phyloP scores from a whole-genome alignment of 768 basidiomycete species.

The Pisolithus sp. region DNA sequence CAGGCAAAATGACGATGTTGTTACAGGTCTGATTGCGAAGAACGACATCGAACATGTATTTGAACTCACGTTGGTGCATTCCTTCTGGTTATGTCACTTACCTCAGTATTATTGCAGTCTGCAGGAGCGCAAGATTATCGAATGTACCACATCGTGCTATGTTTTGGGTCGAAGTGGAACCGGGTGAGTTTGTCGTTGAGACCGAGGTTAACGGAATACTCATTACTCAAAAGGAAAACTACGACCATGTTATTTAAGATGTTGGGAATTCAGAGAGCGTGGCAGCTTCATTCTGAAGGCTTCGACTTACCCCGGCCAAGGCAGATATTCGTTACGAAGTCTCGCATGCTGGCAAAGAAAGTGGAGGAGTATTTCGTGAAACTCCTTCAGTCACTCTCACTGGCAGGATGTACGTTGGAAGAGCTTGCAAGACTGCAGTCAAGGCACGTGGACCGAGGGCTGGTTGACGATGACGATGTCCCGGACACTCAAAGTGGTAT shows the following conservation, averaged over 20 bases:
- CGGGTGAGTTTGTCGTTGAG: slow-evolving; percentile 31
- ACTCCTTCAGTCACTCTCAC: slow-evolving; percentile 38
- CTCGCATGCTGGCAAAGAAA: slow-evolving; percentile 54
- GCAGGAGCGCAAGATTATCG: slow-evolving; percentile 50
- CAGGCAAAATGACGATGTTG: neutral
- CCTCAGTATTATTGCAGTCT: slow-evolving; percentile 19
- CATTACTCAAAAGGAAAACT: slow-evolving; percentile 47
- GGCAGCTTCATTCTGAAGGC: slow-evolving; percentile 27
- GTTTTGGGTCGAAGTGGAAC: too few relatives aligned
- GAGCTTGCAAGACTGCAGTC: slow-evolving; percentile 31
- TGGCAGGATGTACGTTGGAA: slow-evolving; percentile 29
- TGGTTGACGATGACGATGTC: slow-evolving; percentile 34
- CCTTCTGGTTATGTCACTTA: slow-evolving; percentile 9
- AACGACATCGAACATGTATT: slow-evolving; percentile 22
- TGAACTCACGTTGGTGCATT: slow-evolving; percentile 15
- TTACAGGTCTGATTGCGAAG: slow-evolving; percentile 19
- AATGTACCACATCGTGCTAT: slow-evolving; percentile 55
- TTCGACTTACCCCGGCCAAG: slow-evolving; percentile 41
- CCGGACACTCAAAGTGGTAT: slow-evolving; percentile 16
- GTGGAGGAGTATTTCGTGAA: slow-evolving; percentile 60
- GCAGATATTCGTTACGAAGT: slow-evolving; percentile 71
- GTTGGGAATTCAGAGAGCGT: slow-evolving; percentile 57
- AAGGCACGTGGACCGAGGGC: slow-evolving; percentile 19
- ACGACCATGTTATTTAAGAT: slow-evolving; percentile 76
- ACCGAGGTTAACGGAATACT: too few relatives aligned